Evolutionary conservation across 495 filamentous ascomycete genomes (phyloP).

Genomic region (Neurospora discreta): DNA sequence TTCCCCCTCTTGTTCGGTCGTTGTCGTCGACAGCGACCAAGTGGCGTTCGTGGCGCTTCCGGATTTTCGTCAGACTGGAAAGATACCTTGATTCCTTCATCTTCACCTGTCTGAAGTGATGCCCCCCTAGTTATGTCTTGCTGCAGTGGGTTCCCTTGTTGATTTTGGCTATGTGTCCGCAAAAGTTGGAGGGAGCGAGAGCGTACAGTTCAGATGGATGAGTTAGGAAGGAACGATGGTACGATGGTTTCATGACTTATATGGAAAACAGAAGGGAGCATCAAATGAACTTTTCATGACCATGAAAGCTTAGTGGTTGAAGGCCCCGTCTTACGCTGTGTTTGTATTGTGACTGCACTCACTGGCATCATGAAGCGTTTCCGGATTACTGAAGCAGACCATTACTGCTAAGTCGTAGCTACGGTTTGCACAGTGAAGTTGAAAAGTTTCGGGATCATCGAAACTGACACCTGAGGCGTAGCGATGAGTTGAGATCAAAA

Average conservation of each 20-base stretch:
- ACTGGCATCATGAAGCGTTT: no score
- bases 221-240: background rate
- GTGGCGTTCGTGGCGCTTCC: slow-evolving; percentile 18
- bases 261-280: background rate
- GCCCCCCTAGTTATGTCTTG: background rate
- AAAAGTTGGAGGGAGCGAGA: background rate
- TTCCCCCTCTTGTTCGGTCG: slow-evolving; percentile 8
- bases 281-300: background rate
- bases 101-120: background rate
- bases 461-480: no score
- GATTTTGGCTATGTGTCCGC: background rate
- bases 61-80: slow-evolving; percentile 10
- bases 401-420: background rate
- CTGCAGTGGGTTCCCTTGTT: background rate
- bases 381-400: no score
- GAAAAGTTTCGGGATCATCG: no score
- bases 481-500: no score
- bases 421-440: background rate
- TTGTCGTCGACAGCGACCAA: slow-evolving; percentile 14
- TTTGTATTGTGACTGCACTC: background rate
- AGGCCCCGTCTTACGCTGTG: background rate
- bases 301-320: background rate
- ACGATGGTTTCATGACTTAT: background rate
- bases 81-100: slow-evolving; percentile 16
- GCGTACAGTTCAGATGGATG: background rate